phyloP scores from a whole-genome alignment of 345 rosid genomes.

The Limnanthes douglasii region DNA sequence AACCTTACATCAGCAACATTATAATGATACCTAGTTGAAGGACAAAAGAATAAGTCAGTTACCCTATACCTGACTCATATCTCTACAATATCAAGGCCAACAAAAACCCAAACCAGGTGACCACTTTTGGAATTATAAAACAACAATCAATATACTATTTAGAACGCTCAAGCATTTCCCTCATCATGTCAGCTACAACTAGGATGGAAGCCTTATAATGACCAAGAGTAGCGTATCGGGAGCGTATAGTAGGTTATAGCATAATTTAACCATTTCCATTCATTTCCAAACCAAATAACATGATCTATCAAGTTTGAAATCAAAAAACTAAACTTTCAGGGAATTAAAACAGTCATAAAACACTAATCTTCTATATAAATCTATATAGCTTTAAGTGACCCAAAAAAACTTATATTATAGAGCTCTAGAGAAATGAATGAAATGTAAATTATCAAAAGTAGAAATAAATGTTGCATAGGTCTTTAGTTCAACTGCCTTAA shows the following conservation, averaged over 20 bases:
- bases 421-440: conserved; percentile 1
- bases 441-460: not conserved
- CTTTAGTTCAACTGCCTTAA: conserved; percentile 2
- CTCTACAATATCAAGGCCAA: not conserved
- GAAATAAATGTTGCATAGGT: not conserved
- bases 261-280: too few relatives aligned
- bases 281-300: too few relatives aligned
- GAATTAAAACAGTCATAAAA: too few relatives aligned
- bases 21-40: conserved; percentile 69
- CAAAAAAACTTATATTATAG: not conserved
- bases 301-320: too few relatives aligned
- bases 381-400: too few relatives aligned
- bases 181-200: not conserved
- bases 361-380: too few relatives aligned
- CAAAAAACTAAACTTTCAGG: too few relatives aligned
- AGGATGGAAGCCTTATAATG: not conserved
- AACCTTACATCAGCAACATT: conserved; percentile 91
- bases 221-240: too few relatives aligned
- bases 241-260: too few relatives aligned
- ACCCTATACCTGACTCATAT: not conserved
- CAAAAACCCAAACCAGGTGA: not conserved
- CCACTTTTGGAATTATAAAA: not conserved
- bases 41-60: conserved; percentile 8
- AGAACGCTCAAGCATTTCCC: not conserved
- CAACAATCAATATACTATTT: not conserved